Percentiles rank a stretch among this genome's conserved stretches.
Conservation (phyloP, 495 filamentous ascomycete genomes). For the Baudoinia panamericana region DNA sequence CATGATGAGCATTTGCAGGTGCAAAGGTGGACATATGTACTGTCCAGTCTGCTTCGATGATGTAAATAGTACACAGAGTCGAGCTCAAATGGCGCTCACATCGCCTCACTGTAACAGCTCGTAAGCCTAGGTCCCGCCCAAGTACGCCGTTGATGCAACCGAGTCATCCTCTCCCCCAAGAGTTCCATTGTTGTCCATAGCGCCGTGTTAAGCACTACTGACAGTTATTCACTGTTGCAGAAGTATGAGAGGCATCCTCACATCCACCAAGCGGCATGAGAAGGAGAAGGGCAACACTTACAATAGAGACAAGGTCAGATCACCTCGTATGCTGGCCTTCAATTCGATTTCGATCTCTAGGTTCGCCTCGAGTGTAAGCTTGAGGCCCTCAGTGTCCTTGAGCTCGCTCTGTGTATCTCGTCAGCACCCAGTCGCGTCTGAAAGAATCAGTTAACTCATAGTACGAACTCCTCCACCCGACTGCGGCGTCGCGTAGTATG, state of each 20-base stretch:
- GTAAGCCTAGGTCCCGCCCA: no score
- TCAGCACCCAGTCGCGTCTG: neutral
- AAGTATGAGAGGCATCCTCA: neutral
- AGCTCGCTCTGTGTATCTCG: conserved; percentile 16
- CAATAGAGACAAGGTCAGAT: conserved; percentile 33
- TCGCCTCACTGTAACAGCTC: neutral
- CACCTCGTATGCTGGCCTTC: conserved; percentile 33
- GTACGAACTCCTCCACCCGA: conserved; percentile 16
- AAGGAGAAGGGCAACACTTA: conserved; percentile 23
- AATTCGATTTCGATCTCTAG: conserved; percentile 36
- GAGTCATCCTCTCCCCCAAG: neutral
- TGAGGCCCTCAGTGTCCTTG: conserved; percentile 31
- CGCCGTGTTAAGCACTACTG: neutral
- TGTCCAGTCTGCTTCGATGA: no score
- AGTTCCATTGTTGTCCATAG: no score
- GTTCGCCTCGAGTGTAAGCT: conserved; percentile 33
- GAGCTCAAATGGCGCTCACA: no score
- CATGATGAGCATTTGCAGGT: no score
- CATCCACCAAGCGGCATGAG: neutral
- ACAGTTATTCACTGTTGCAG: conserved; percentile 5
- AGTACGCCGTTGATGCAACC: neutral
- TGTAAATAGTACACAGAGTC: no score
- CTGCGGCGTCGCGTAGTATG: conserved; percentile 24
- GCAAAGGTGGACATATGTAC: no score
- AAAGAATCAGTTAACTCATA: neutral